Evolutionary conservation across 192 early-diverging fungal species (phyloP).

Genomic region (Thoreauomyces humboldtii): DNA sequence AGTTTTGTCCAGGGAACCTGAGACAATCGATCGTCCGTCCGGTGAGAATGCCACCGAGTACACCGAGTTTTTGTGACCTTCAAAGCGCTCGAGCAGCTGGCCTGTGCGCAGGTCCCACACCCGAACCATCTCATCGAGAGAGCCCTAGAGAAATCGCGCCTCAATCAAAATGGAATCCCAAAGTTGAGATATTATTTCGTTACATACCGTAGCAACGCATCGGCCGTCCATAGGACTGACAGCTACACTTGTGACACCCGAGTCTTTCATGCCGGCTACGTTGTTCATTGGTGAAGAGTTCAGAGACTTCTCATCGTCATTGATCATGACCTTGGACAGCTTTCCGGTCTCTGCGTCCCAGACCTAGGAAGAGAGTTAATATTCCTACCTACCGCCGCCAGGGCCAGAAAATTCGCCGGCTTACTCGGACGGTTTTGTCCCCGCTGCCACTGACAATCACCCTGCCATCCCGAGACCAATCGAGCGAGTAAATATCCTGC

Average conservation of each 20-base stretch:
- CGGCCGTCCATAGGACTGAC: slow-evolving; percentile 80
- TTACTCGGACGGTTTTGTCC: slow-evolving; percentile 45
- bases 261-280: slow-evolving; percentile 70
- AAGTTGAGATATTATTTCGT: neutral
- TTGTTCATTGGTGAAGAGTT: slow-evolving; percentile 7
- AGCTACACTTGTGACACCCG: slow-evolving; percentile 93
- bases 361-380: slow-evolving; percentile 45
- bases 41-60: slow-evolving; percentile 94
- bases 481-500: slow-evolving; percentile 95
- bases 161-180: neutral
- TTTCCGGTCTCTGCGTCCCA: slow-evolving; percentile 83
- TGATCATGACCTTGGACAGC: slow-evolving; percentile 68
- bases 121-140: slow-evolving; percentile 88
- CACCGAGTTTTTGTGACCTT: slow-evolving; percentile 94
- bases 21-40: slow-evolving; percentile 86
- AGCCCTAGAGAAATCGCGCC: slow-evolving; percentile 49
- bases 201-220: slow-evolving; percentile 70
- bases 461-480: slow-evolving; percentile 87
- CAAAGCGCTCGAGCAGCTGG: slow-evolving; percentile 79
- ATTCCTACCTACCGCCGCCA: neutral
- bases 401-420: neutral
- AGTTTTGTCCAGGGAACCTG: slow-evolving; percentile 89
- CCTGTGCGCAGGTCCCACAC: slow-evolving; percentile 87
- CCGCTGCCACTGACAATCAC: slow-evolving; percentile 81
- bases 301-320: slow-evolving; percentile 58